Evolutionary conservation across 257 asterid genomes (phyloP).

Genomic region (Solanum arcanum): DNA sequence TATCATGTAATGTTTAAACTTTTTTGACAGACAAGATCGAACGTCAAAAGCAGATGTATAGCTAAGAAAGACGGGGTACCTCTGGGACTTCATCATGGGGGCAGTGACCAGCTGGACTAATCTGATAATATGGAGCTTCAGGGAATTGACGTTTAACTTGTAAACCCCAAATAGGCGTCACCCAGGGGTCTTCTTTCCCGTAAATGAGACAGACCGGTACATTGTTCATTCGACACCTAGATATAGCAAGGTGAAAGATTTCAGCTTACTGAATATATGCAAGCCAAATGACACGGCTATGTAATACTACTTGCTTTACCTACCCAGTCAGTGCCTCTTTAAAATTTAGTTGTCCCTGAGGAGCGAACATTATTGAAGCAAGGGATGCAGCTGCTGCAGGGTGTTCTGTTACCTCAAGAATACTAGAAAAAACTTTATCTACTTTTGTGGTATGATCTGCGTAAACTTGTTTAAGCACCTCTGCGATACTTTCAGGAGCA

Average conservation of each 20-base stretch:
- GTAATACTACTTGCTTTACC: neutral
- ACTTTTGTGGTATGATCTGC: slow-evolving; percentile 71
- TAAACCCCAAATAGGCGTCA: slow-evolving; percentile 66
- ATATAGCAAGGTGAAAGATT: neutral
- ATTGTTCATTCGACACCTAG: slow-evolving; percentile 57
- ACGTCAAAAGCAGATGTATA: neutral
- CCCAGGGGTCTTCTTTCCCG: slow-evolving; percentile 98
- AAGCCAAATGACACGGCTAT: neutral
- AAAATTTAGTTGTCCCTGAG: slow-evolving; percentile 56
- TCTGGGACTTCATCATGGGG: slow-evolving; percentile 99
- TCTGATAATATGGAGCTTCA: slow-evolving; percentile 76
- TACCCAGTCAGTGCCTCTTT: slow-evolving; percentile 65
- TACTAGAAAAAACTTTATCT: slow-evolving; percentile 64
- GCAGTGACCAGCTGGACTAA: slow-evolving; percentile 97
- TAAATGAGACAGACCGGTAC: slow-evolving; percentile 69
- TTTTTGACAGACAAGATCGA: neutral
- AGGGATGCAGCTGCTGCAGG: slow-evolving; percentile 96
- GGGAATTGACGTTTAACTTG: slow-evolving; percentile 59
- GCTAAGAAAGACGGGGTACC: slow-evolving; percentile 26
- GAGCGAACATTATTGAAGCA: slow-evolving; percentile 89
- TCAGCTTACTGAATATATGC: neutral
- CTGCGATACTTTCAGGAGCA: slow-evolving; percentile 74
- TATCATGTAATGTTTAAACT: neutral
- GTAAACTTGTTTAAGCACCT: slow-evolving; percentile 74
- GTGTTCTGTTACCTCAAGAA: slow-evolving; percentile 66